Base-by-base conservation (phyloP, 2,329 filamentous ascomycete species). In the Dryadomyces sulphureus region DNA sequence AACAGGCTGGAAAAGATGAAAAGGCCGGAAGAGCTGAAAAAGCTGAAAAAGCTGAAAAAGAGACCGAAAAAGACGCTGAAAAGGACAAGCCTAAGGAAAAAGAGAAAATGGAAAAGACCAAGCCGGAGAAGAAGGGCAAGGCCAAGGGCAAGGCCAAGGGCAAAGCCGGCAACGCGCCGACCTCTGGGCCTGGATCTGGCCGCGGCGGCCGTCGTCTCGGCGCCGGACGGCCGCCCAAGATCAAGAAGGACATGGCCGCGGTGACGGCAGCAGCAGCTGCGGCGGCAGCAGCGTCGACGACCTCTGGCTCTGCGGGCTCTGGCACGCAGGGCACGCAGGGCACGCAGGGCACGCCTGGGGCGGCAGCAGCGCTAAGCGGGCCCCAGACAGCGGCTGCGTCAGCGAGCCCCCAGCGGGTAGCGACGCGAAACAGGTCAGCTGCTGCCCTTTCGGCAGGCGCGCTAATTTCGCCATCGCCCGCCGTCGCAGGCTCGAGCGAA, bases 341-440 rank as follows among this genome's bases (percentile, higher is more conserved):
- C 14, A 22, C 7, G 2, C 12, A 21, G 3, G 36, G 22, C 14
- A 21, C 38, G 14, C 5, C 11, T 12, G 38, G 19, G 11, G 38
- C 16, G 17, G 55, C 42, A 52, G 50, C 50, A 47, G 48, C 46
- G 55, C 52, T 43, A 43, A 30, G 20, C 14, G 32, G 19, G 43
- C 41, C 48, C 38, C 36, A 38, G 42, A 32, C 48, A 47, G 47
- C 48, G 27, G 30, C 46, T 38, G 32, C 39, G 22, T 46, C 47
- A 44, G 36, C 43, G 43, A 40, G 51, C 39, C 45, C 38, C 24
- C 55, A 58, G 51, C 58, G 58, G 59, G 59, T 59, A 47, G 48
- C 49, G 45, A 52, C 50, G 48, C 55, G 56, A 41, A 55, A 56
- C 43, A 54, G 52, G 49, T 50, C 53, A 38, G 35, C 35, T 40